Conservation (phyloP, 257 asterid genomes). For the Cruciata laevipes region DNA sequence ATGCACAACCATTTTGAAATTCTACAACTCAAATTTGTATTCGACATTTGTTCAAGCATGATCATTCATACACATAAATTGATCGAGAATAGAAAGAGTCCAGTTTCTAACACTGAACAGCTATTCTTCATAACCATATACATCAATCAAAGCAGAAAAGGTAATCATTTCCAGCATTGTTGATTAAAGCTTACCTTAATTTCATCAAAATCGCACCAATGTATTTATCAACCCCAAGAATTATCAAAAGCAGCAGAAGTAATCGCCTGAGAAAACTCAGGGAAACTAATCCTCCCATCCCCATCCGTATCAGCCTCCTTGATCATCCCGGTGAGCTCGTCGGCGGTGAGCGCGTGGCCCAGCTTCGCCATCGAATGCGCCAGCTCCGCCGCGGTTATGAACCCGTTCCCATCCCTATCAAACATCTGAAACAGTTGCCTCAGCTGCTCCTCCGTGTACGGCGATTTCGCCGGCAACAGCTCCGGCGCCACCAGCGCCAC, state of each 20-base stretch:
- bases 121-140: too few relatives aligned
- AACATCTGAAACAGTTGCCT: slow-evolving; percentile 69
- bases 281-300: slow-evolving; percentile 79
- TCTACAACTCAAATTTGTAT: too few relatives aligned
- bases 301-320: slow-evolving; percentile 85
- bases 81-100: too few relatives aligned
- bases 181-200: slow-evolving; percentile 11
- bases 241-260: slow-evolving; percentile 88
- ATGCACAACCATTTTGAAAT: too few relatives aligned
- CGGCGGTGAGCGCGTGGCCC: slow-evolving; percentile 84
- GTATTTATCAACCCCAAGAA: slow-evolving; percentile 48
- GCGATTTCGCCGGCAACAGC: slow-evolving; percentile 75
- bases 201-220: background rate
- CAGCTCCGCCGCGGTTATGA: slow-evolving; percentile 81
- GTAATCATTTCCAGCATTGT: background rate
- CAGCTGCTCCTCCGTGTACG: slow-evolving; percentile 84
- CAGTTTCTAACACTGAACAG: too few relatives aligned
- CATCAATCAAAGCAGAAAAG: background rate
- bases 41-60: too few relatives aligned
- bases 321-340: slow-evolving; percentile 87
- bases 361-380: slow-evolving; percentile 95
- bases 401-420: slow-evolving; percentile 85
- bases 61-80: too few relatives aligned
- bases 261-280: slow-evolving; percentile 79
- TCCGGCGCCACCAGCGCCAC: slow-evolving; percentile 90